Evolutionary conservation across 176 grass and related monocot species (phyloP), one percentile per base, ranked within the genome.

Genomic region (Oryza australiensis): DNA sequence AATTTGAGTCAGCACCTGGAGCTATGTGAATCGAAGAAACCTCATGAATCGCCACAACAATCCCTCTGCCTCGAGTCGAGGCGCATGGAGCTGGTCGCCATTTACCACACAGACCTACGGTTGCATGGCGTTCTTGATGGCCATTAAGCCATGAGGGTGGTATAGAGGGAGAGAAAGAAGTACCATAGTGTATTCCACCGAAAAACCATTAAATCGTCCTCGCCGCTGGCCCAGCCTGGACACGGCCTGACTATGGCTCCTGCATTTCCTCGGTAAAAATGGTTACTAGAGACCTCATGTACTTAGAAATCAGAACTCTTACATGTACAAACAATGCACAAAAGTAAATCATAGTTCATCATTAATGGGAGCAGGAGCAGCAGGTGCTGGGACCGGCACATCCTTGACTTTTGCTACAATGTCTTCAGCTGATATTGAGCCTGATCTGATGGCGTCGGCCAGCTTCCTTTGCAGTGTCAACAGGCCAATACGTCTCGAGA

Each of bases 401-500:
- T 84, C 59, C 23, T 84, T 72, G 12, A 68, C 79, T 81, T 86
- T 83, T 38, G 34, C 63, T 32, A 83, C 65, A 5, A 90, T 18
- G 65, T 89, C 88, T 75, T 85, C 88, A 1, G 87, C 75, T 67
- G 84, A 78, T 66, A 89, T 70, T 18, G 90, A 89, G 76, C 92
- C 92, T 35, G 90, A 89, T 82, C 91, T 93, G 79, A 98, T 93
- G 72, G 88, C 92, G 82, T 89, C 86, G 1, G 79, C 64, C 53
- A 98, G 40, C 53, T 95, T 98, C 80, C 96, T 91, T 81, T 98
- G 93, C 34, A 98, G 70, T 14, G 86, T 88, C 86, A 95, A 74
- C 30, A 95, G 81, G 5, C 88, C 88, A 51, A 92, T 82, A 46
- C 91, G 85, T 67, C 87, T 95, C 2, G 93, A 98, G 7, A 93